Percentiles rank a stretch among this genome's conserved stretches.
Conservation (phyloP, 768 basidiomycete genomes). For the Pulveroboletus sp. region DNA sequence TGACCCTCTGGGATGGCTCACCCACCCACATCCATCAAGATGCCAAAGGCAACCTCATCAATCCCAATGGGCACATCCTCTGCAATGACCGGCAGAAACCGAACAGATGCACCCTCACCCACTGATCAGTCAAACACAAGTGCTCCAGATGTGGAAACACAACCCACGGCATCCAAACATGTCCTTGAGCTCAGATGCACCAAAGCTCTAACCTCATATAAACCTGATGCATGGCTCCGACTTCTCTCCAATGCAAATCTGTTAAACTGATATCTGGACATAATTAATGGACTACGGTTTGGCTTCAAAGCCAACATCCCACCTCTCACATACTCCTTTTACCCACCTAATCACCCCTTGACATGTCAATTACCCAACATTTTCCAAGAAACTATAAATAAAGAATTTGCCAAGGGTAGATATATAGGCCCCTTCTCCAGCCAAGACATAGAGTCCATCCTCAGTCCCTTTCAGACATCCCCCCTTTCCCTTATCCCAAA, state of each 20-base stretch:
- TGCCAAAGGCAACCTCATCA: neutral
- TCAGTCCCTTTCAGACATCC: neutral
- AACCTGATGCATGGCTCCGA: neutral
- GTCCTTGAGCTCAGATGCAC: neutral
- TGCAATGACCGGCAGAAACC: conserved; percentile 4
- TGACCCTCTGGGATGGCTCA: neutral
- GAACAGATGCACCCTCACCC: neutral
- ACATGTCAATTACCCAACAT: neutral
- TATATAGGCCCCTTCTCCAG: neutral
- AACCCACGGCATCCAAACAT: neutral
- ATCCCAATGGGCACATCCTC: rapidly evolving
- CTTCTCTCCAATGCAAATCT: neutral
- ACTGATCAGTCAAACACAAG: neutral
- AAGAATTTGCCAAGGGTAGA: neutral
- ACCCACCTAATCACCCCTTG: neutral
- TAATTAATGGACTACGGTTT: neutral
- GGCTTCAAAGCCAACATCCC: neutral
- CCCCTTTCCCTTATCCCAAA: neutral
- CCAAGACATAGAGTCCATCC: neutral
- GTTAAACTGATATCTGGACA: neutral
- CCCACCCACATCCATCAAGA: neutral
- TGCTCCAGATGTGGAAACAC: neutral
- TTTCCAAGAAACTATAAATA: neutral
- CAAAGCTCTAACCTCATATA: neutral
- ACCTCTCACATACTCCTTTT: neutral